A percentile compares a stretch with the other conserved stretches of the same genome.
Evolutionary conservation across 495 filamentous ascomycete genomes (phyloP).

Genomic region (Aspergillus homomorphus): DNA sequence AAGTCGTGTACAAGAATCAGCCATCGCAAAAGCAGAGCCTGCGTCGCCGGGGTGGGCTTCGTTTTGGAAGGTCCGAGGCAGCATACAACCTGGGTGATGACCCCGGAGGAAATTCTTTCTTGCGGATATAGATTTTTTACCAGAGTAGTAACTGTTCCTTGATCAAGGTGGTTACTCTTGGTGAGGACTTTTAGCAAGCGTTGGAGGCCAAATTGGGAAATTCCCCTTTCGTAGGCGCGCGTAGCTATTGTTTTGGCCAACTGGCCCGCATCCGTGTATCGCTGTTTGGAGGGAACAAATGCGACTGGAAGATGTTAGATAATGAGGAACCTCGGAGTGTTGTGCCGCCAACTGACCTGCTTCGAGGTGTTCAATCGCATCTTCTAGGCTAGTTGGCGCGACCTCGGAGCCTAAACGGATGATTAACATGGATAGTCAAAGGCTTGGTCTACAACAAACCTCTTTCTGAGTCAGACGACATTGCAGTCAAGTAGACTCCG

Average conservation of each 20-base stretch:
- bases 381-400: conserved; percentile 28
- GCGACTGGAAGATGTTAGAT: conserved; percentile 30
- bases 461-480: conserved; percentile 22
- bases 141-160: conserved; percentile 62
- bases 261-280: conserved; percentile 40
- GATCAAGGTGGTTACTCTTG: conserved; percentile 66
- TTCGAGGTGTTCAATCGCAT: conserved; percentile 44
- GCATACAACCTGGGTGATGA: conserved; percentile 66
- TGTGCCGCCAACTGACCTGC: conserved; percentile 29
- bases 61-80: conserved; percentile 73
- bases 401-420: conserved; percentile 11
- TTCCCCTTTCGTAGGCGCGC: conserved; percentile 63
- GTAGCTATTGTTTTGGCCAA: conserved; percentile 42
- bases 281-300: conserved; percentile 39
- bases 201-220: conserved; percentile 56
- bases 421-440: conserved; percentile 10
- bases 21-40: conserved; percentile 72
- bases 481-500: neutral
- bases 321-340: neutral
- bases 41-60: conserved; percentile 71
- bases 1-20: conserved; percentile 73
- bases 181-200: conserved; percentile 67
- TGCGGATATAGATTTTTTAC: conserved; percentile 75
- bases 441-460: conserved; percentile 11
- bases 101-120: conserved; percentile 55